Conservation (phyloP, 441 rosid genomes). For the Erodium texanum region DNA sequence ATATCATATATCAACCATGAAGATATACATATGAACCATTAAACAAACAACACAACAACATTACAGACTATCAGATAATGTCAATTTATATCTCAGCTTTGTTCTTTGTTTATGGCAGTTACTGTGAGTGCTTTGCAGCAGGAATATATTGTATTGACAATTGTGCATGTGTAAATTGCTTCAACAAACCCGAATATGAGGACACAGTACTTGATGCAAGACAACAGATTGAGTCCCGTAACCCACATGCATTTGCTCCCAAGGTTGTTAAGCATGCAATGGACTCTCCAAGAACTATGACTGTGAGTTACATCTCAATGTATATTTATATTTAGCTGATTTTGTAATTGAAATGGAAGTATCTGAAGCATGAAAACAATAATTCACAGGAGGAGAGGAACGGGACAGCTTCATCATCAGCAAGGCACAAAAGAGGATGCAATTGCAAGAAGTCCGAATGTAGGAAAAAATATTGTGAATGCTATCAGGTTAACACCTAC, state of each 20-base stretch:
- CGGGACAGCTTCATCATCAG: conserved; percentile 32
- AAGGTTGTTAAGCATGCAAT: conserved; percentile 32
- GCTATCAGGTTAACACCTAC: conserved; percentile 52
- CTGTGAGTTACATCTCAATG: conserved; percentile 18
- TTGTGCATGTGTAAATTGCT: conserved; percentile 56
- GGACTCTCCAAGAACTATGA: conserved; percentile 21
- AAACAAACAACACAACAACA: too few relatives aligned
- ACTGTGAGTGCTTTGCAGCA: conserved; percentile 68
- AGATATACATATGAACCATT: too few relatives aligned
- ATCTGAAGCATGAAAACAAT: conserved; percentile 1
- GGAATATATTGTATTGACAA: conserved; percentile 48
- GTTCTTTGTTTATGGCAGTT: conserved; percentile 29
- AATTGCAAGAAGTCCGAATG: conserved; percentile 68
- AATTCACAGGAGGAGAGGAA: conserved; percentile 36
- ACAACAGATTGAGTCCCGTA: conserved; percentile 49
- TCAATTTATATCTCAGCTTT: conserved; percentile 16
- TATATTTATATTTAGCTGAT: conserved; percentile 11
- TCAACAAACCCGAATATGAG: conserved; percentile 46
- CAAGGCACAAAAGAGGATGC: conserved; percentile 62
- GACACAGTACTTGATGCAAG: conserved; percentile 47
- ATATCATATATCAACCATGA: too few relatives aligned
- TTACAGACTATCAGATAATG: too few relatives aligned
- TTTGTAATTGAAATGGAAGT: conserved; percentile 12
- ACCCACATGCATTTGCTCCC: conserved; percentile 66
- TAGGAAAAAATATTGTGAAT: conserved; percentile 63